A percentile compares a stretch with the other conserved stretches of the same genome.
These are phyloP conservation scores for Gynochthodes officinalis DNA, from an alignment of 257 asterid species.

Conservation along the genomic window DNA sequence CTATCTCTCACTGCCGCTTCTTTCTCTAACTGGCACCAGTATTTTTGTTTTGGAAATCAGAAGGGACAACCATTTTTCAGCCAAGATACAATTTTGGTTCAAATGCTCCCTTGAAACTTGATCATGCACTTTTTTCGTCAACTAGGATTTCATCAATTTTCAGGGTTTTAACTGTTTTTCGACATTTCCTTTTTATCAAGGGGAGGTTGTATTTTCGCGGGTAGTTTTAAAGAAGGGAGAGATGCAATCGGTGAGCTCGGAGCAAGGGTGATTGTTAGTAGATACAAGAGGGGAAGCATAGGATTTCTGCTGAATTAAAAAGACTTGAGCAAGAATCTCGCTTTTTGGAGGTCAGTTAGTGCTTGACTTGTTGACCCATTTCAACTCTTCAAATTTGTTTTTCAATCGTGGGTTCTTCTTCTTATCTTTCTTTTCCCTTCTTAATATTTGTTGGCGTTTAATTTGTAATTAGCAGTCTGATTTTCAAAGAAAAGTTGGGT, in stretches of 20 bases:
- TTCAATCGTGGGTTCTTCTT: not conserved
- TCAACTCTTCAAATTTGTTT: not conserved
- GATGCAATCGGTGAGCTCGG: conserved; percentile 68
- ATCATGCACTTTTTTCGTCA: not conserved
- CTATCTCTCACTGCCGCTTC: no score
- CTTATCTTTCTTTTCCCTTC: conserved; percentile 1
- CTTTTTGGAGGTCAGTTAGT: conserved; percentile 62
- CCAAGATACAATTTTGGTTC: not conserved
- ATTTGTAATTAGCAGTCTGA: not conserved
- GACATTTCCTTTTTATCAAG: not conserved
- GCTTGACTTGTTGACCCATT: not conserved
- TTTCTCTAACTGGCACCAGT: no score
- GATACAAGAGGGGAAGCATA: conserved; percentile 87
- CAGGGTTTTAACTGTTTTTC: conserved; percentile 1
- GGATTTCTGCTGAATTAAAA: no score
- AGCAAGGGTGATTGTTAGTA: conserved; percentile 44
- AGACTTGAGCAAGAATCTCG: no score
- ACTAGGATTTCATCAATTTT: not conserved
- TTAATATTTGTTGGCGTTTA: not conserved
- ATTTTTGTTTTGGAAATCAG: no score
- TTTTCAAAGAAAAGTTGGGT: not conserved
- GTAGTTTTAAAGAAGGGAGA: conserved; percentile 8
- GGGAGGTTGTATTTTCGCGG: no score
- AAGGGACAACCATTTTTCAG: no score
- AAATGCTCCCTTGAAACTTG: not conserved